Base-by-base conservation (phyloP, 768 basidiomycete species). In the Amanita jacksonii region DNA sequence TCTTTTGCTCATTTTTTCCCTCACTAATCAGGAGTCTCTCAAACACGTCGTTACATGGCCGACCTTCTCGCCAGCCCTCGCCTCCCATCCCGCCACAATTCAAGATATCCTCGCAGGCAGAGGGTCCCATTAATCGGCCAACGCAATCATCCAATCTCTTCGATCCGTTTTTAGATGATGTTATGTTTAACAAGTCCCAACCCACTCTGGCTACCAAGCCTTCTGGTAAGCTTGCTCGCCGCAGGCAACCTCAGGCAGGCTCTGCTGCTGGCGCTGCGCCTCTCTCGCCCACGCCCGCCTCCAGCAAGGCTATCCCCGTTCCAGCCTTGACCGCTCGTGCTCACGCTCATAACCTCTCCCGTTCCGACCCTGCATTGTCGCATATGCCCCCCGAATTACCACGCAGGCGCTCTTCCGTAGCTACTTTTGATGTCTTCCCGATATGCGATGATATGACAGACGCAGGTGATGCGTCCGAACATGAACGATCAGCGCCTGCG, bases 371-470 rank as follows among this genome's bases (percentile, higher is more conserved):
- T 13, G 56, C 62, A 20, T 60, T 66, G 6, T 67, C 65, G 33
- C 61, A 66, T 41, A 59, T 59, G 49, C 57, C 56, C 39, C 57
- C 32, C 49, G 60, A 32, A 50, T 49, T 31, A 48, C 57, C 28
- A 22, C 41, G 41, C 31, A 65, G 64, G 38, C 67, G 65, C 37
- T 52, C 59, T 1, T 54, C 58, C 8, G 61, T 59, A n/a, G 38
- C 54, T 41, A 53, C 57, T 38, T 59, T 37, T 45, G 55, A 47
- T 36, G 65, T 62, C 27, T 85, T 85, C 59, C 84, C 81, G 2
- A 62, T 88, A 35, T 86, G 84, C 52, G 84, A 87, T 50, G 85
- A 88, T 52, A 70, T 72, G 51, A 79, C 72, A 31, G 78, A 80
- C 35, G 64, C 62, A 4, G 66, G 62, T 19, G 57, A 60, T 19